These are phyloP conservation scores for Xylariaceae sp. DNA, from an alignment of 2,329 filamentous ascomycete species.

Conservation along the genomic window DNA sequence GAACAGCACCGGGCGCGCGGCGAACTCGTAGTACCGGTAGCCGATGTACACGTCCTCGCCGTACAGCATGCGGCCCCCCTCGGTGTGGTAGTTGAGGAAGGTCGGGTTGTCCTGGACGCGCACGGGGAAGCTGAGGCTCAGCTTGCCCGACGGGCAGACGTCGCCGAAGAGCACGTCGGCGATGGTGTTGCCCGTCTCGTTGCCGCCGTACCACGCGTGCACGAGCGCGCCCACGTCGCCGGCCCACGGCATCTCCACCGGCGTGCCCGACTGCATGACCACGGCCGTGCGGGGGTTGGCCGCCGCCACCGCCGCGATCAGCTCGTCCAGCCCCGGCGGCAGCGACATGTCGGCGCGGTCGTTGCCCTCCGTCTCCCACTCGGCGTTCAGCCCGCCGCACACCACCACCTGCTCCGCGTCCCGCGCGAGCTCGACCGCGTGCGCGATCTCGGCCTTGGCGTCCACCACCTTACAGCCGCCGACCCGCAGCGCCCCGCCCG, in stretches of 20 bases:
- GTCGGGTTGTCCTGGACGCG: conserved; percentile 63
- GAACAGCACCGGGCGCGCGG: conserved; percentile 59
- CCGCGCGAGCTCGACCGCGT: conserved; percentile 60
- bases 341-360: conserved; percentile 75
- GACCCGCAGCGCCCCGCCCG: conserved; percentile 54
- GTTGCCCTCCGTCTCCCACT: conserved; percentile 74
- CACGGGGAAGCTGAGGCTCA: conserved; percentile 66
- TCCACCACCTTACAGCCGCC: conserved; percentile 53
- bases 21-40: conserved; percentile 72
- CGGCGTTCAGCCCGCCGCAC: conserved; percentile 68
- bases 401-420: conserved; percentile 70
- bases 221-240: conserved; percentile 49
- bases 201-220: conserved; percentile 82
- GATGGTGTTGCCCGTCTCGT: conserved; percentile 75
- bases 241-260: conserved; percentile 65
- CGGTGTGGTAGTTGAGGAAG: conserved; percentile 65
- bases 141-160: conserved; percentile 66
- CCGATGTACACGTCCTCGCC: conserved; percentile 76
- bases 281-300: conserved; percentile 65
- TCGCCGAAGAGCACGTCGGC: conserved; percentile 71
- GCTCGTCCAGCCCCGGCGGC: conserved; percentile 62
- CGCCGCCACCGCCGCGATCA: conserved; percentile 58
- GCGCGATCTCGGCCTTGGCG: conserved; percentile 50
- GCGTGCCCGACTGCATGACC: conserved; percentile 71
- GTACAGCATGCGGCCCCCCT: conserved; percentile 65